Evolutionary conservation across 148 eudicot genomes (phyloP), one percentile per base, ranked within the genome.

Genomic region (Silene uniflora): DNA sequence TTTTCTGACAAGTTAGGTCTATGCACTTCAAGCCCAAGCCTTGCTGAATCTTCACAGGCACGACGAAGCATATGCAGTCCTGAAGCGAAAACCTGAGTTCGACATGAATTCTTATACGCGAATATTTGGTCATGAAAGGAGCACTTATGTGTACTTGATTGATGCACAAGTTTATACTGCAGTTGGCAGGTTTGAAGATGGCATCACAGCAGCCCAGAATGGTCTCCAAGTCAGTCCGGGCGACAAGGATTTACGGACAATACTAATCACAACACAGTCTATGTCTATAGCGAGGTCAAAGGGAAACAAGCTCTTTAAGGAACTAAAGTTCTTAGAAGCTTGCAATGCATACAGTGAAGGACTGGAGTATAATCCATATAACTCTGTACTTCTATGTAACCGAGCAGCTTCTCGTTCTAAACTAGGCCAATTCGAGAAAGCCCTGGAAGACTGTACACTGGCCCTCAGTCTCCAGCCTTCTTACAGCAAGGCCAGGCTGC

Each of bases 121-220:
- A 19, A 69, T 92, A 65, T 84, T 92, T 61, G 94, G 94, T 22
- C 55, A 83, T 5, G 69, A 85, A 47, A 74, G 46, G 1, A 29
- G 68, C 58, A 80, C 81, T 52, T 65, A 74, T 35, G 14, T 90
- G 2, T 74, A 87, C 73, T 47, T 72, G 13, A 76, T 84, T 64
- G 83, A 80, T 63, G 89, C 97, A 23, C 89, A 83, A 44, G 86
- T 90, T 73, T 83, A 82, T 59, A 76, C 84, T 77, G 80, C 88
- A 18, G 75, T 72, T 69, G 97, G 97, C 80, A 86, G 94, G 97
- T 86, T 89, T 84, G 96, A 92, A 76, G 93, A 90, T 59, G 98
- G 93, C 1, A 77, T 89, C 65, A 73, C 75, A 75, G 84, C 78
- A 64, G 84, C 85, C 62, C 80, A 85, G 24, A 58, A 75, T 18